phyloP scores from a whole-genome alignment of 805 yeast species.

The Saccharomyces eubayanus region DNA sequence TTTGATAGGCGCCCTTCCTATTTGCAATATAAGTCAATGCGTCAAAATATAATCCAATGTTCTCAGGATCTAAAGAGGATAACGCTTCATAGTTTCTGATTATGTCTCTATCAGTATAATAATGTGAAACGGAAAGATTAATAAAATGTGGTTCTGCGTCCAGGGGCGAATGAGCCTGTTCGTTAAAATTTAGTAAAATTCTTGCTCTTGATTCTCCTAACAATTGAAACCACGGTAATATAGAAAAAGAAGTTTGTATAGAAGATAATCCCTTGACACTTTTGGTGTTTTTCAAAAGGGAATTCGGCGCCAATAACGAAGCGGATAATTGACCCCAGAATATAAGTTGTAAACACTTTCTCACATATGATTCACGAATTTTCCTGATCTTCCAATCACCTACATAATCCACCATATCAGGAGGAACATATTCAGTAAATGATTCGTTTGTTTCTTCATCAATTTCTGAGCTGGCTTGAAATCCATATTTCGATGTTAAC shows the following conservation, averaged over 20 bases:
- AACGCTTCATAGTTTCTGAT: constrained; percentile 40
- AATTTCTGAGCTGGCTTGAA: constrained; percentile 28
- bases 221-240: constrained; percentile 24
- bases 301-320: constrained; percentile 8
- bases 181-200: not conserved
- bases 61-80: constrained; percentile 35
- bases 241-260: constrained; percentile 21
- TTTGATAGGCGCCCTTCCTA: constrained; percentile 38
- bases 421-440: constrained; percentile 37
- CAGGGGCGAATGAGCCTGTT: constrained; percentile 6
- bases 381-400: constrained; percentile 28
- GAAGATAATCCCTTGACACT: constrained; percentile 24
- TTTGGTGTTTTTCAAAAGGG: constrained; percentile 6
- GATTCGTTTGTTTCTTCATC: constrained; percentile 21
- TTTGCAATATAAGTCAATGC: constrained; percentile 45
- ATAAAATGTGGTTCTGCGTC: constrained; percentile 33
- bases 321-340: constrained; percentile 35
- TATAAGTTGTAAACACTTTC: constrained; percentile 48
- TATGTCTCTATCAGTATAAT: constrained; percentile 43
- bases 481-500: constrained; percentile 41
- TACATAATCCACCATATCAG: constrained; percentile 33
- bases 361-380: constrained; percentile 42
- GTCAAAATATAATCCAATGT: constrained; percentile 48
- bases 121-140: constrained; percentile 40
- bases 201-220: constrained; percentile 26